A percentile compares a stretch with the other conserved stretches of the same genome.
Conservation (phyloP, 495 filamentous ascomycete species). For the Aspergillus leporis region DNA sequence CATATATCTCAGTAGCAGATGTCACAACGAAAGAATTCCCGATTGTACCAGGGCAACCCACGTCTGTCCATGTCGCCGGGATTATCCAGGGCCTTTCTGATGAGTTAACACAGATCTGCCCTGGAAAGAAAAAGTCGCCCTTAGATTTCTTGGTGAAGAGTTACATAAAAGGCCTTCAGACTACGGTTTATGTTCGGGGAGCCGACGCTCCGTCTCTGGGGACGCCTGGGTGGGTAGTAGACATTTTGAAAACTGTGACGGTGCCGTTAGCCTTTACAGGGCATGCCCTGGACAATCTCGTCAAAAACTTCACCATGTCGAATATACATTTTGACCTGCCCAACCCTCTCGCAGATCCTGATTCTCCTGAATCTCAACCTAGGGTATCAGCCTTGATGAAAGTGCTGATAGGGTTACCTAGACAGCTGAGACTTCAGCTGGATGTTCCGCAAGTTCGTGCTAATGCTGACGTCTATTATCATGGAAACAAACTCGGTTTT, state of each 20-base stretch:
- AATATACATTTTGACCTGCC: slow-evolving; percentile 85
- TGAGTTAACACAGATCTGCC: slow-evolving; percentile 68
- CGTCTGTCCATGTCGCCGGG: slow-evolving; percentile 67
- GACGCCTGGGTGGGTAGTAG: slow-evolving; percentile 77
- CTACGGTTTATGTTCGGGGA: slow-evolving; percentile 78
- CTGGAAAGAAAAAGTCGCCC: slow-evolving; percentile 72
- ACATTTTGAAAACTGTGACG: slow-evolving; percentile 77
- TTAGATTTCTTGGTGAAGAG: slow-evolving; percentile 78
- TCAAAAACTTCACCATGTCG: slow-evolving; percentile 81
- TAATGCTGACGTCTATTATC: slow-evolving; percentile 75
- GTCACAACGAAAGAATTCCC: slow-evolving; percentile 66
- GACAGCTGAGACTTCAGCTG: slow-evolving; percentile 81
- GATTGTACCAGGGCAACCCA: slow-evolving; percentile 62
- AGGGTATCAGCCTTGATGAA: slow-evolving; percentile 78
- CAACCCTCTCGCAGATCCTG: slow-evolving; percentile 71
- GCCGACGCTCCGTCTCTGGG: slow-evolving; percentile 61
- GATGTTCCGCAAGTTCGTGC: slow-evolving; percentile 74
- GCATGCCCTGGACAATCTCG: slow-evolving; percentile 71
- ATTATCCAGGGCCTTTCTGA: slow-evolving; percentile 70
- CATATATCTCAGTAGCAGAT: slow-evolving; percentile 70
- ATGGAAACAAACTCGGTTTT: slow-evolving; percentile 69
- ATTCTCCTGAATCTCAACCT: slow-evolving; percentile 71
- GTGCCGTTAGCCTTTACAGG: slow-evolving; percentile 84
- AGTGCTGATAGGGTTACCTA: slow-evolving; percentile 71
- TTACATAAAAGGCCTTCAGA: slow-evolving; percentile 77